Percentiles rank a stretch among this genome's conserved stretches.
Evolutionary conservation across 345 rosid species (phyloP).

Genomic region (Raphanus sativus): DNA sequence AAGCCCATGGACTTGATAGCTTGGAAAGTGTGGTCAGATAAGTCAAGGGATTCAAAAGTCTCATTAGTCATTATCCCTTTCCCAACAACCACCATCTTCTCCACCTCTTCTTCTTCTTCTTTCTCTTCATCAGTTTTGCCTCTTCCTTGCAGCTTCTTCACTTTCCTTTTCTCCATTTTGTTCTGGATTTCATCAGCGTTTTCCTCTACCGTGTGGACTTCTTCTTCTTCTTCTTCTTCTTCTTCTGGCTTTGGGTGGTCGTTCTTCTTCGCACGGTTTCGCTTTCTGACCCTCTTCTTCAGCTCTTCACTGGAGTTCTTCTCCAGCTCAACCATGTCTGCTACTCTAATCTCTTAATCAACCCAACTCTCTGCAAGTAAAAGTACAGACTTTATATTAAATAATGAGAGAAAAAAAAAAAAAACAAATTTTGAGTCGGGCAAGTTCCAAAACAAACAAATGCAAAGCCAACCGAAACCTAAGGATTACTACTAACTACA

Average conservation of each 20-base stretch:
- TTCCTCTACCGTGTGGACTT: constrained; percentile 7
- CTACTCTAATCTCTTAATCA: not conserved
- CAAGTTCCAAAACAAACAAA: not conserved
- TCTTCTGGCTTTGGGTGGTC: constrained; percentile 20
- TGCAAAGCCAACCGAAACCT: not conserved
- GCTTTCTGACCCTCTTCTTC: constrained; percentile 47
- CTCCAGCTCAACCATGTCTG: constrained; percentile 40
- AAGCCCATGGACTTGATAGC: constrained; percentile 83
- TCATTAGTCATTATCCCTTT: constrained; percentile 81
- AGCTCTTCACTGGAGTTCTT: constrained; percentile 32
- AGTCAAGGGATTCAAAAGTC: constrained; percentile 65
- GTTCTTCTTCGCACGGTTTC: constrained; percentile 42
- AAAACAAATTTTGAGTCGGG: not conserved
- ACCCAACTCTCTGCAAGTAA: constrained; percentile 14
- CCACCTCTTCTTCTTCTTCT: constrained; percentile 24
- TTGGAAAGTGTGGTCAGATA: constrained; percentile 63
- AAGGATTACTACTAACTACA: not conserved
- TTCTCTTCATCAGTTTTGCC: constrained; percentile 24
- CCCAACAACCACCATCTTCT: constrained; percentile 31
- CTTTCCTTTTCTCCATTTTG: constrained; percentile 25
- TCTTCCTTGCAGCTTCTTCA: constrained; percentile 23
- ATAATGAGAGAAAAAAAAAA: not conserved
- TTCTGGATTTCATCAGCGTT: constrained; percentile 7
- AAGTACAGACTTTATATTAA: not conserved
- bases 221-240: constrained; percentile 30